Evolutionary conservation across 306 rosid genomes (phyloP), one percentile per base, ranked within the genome.

Genomic region (Dryas alaskensis): DNA sequence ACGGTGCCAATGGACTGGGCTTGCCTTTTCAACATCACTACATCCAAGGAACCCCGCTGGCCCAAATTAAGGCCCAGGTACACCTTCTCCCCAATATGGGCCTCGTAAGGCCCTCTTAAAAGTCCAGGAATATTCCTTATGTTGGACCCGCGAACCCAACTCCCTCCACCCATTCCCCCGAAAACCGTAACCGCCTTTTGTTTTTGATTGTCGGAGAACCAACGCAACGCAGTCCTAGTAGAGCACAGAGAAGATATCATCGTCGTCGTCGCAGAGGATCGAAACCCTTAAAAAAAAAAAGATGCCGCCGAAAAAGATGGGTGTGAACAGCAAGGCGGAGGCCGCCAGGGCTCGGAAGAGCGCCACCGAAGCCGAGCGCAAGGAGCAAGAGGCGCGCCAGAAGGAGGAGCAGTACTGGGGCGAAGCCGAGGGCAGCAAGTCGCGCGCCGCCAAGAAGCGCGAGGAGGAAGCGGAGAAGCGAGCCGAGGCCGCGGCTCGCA

Each of bases 401-500:
- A 94, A 88, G 87, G 92, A 83, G 74, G 97, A 92, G 7, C 88
- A 82, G 47, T 89, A 77, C 87, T 94, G 97, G 99, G 90, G 84
- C 45, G 96, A 88, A 53, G 93, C 99, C 5, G 97, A 94, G 84
- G 91, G 97, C 48, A 76, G 88, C 31, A 94, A 87, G 80, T 86
- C 99, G 7, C 96, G 99, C 47, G 92, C 96, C 27, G 82, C 95
- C 46, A 94, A 94, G 90, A 94, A 94, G 84, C 84, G 84, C 5
- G 97, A 92, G 84, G 99, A 94, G 61, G 99, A 94, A 47, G 89
- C 97, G 4, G 97, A 94, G 74, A 94, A 94, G 86, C 85, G 81
- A 39, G 90, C 97, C 4, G 96, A 94, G 68, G 90, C 87, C 2
- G 82, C 88, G 2, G 92, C 96, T 10, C 88, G 92, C 5, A 75